phyloP scores from a whole-genome alignment of 495 filamentous ascomycete genomes.

The Aspergillus wentii region DNA sequence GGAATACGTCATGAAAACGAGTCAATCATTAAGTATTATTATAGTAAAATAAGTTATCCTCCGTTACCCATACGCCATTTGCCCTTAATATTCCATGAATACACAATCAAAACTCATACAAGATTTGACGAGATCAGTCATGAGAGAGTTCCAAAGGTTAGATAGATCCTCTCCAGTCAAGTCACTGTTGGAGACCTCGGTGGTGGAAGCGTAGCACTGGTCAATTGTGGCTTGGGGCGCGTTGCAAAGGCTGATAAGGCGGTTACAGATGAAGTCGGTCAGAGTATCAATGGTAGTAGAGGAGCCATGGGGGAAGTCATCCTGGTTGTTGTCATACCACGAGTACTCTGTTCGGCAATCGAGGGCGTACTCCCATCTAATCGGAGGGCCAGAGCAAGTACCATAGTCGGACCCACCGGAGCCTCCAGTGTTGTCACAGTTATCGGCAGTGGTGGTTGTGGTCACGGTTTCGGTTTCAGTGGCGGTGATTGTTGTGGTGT shows the following conservation, averaged over 20 bases:
- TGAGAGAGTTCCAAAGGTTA: no score
- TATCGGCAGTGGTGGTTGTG: not conserved
- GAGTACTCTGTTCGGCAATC: conserved; percentile 48
- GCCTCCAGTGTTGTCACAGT: no score
- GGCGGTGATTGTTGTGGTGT: no score
- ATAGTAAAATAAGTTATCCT: no score
- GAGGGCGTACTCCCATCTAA: conserved; percentile 47
- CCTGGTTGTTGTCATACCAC: conserved; percentile 45
- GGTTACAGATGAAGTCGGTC: conserved; percentile 51
- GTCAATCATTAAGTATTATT: no score
- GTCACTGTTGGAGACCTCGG: no score
- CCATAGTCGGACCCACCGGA: conserved; percentile 38
- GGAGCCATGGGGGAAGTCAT: conserved; percentile 55
- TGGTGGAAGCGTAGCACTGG: conserved; percentile 40
- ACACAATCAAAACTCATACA: no score
- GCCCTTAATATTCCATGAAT: no score
- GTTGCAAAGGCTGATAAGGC: conserved; percentile 47
- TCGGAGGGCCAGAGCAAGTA: conserved; percentile 47
- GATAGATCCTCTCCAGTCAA: no score
- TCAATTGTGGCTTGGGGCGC: conserved; percentile 40
- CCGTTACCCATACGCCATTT: no score
- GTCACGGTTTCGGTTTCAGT: conserved; percentile 7
- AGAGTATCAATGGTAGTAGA: conserved; percentile 52
- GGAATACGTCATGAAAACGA: no score
- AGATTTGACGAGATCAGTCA: no score